Percentiles rank a stretch among this genome's conserved stretches.
Conservation (phyloP, 2,329 filamentous ascomycete genomes). For the Blumeria hordei region DNA sequence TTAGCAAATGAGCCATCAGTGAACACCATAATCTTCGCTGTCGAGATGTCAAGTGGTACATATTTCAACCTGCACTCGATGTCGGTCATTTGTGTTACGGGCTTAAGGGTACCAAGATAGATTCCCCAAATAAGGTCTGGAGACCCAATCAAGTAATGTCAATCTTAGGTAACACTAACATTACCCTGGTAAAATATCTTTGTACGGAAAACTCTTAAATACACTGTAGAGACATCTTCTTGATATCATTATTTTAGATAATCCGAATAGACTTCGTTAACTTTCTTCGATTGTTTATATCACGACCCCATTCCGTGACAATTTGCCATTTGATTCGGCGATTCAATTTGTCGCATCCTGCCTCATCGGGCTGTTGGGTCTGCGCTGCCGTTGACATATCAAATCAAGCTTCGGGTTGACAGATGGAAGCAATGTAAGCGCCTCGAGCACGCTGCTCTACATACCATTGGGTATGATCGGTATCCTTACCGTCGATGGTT, state of each 20-base stretch:
- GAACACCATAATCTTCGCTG: constrained; percentile 1
- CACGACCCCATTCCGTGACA: too few relatives aligned
- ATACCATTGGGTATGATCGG: neutral
- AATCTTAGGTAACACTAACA: too few relatives aligned
- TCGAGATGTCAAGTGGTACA: neutral
- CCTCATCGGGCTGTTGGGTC: neutral
- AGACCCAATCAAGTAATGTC: too few relatives aligned
- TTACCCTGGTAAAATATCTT: too few relatives aligned
- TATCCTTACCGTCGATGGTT: neutral
- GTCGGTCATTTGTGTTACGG: neutral
- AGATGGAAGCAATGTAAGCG: neutral
- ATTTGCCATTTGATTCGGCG: neutral
- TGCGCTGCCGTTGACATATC: neutral
- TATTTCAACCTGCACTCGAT: neutral
- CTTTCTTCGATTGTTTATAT: too few relatives aligned
- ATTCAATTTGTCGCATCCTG: neutral
- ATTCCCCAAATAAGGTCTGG: too few relatives aligned
- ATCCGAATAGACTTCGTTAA: too few relatives aligned
- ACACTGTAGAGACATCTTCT: too few relatives aligned
- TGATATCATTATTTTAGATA: too few relatives aligned
- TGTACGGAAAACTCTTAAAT: too few relatives aligned
- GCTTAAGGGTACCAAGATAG: too few relatives aligned
- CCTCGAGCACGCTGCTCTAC: neutral
- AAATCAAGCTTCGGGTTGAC: neutral
- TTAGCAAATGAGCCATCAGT: neutral